Base-by-base conservation (phyloP, 768 basidiomycete species). In the Boletales sp. region DNA sequence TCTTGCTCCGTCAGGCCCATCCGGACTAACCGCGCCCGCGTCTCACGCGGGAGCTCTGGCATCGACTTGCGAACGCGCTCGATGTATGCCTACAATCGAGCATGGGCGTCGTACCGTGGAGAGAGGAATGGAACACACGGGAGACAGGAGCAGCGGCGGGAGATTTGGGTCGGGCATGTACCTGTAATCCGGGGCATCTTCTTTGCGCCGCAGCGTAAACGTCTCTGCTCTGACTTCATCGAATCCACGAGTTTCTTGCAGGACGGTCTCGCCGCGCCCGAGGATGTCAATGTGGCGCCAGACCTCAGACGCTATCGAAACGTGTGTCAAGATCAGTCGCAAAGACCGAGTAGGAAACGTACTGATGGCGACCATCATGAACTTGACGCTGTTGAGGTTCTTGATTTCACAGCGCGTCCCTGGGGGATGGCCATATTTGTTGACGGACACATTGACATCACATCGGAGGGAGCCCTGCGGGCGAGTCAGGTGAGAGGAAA, bases 111-210 rank as follows among this genome's bases (percentile, higher is more conserved):
- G 14, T 21, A 35, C 5, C 19, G 9, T 32, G 19, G 18, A 30
- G 49, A 54, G 43, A 43, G 18, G 39, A 43, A 39, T 14, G 43
- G 54, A 58, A 59, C 56, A 15, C 50, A 80, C 84, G 51, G 79
- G 64, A 49, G 76, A 76, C 8, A 89, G 60, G 30, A 81, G 61
- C 6, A 97, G 70, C 0, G 84, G 79, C 1, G 93, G 92, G 1
- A 98, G 70, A 65, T 98, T 97, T 0, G 92, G 85, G 65, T 99
- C 97, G 0, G 97, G 97, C 91, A 99, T 95, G 71, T 97, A 98
- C 15, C 90, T 81, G 66, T 98, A 99, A 66, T 99, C 97, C 1
- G 90, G 92, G 0, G 93, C 87, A 57, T 94, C 89, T 59, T 97
- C 97, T 69, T 99, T 98, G 40, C 82, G 84, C 37, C 97, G 78